Evolutionary conservation across 306 rosid genomes (phyloP), one percentile per base, ranked within the genome.

Genomic region (Hippophae tibetana): DNA sequence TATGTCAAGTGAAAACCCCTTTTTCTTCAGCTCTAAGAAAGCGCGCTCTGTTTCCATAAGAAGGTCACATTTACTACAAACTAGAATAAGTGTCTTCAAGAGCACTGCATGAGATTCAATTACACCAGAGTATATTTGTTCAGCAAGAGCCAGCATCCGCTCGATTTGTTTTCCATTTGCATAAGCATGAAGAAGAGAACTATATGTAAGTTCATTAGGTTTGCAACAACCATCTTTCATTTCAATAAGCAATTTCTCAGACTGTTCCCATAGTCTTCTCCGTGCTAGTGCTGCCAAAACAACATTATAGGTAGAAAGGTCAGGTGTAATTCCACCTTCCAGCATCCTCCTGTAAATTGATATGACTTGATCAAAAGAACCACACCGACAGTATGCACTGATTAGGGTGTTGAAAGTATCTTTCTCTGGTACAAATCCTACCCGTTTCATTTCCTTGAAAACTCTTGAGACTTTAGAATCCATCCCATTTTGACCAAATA

Each of bases 261-360:
- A 78, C 46, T 83, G 96, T 74, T 87, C 79, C 89, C 96, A 90
- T 63, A 83, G 94, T 57, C 96, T 95, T 52, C 95, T 95, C 52
- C 95, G 87, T 60, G 89, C 98, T 72, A 90, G 73, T 0, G 98
- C 98, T 3, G 96, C 95, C 68, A 90, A 73, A 70, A 90, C 87
- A 52, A 92, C 92, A 67, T 90, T 87, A 61, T 90, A 90, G 26
- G 87, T 74, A 58, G 96, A 87, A 58, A 90, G 87, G 69, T 90
- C 96, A 0, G 98, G 92, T 14, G 85, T 67, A 49, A 90, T 84
- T 58, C 96, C 98, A 27, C 92, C 86, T 62, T 85, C 96, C 68
- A 87, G 68, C 95, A 90, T 85, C 72, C 82, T 81, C 78, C 76
- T 84, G 58, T 90, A 90, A 63, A 87, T 79, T 43, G 60, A 70